phyloP scores from a whole-genome alignment of 176 grass and related monocot species.

The Canna indica region DNA sequence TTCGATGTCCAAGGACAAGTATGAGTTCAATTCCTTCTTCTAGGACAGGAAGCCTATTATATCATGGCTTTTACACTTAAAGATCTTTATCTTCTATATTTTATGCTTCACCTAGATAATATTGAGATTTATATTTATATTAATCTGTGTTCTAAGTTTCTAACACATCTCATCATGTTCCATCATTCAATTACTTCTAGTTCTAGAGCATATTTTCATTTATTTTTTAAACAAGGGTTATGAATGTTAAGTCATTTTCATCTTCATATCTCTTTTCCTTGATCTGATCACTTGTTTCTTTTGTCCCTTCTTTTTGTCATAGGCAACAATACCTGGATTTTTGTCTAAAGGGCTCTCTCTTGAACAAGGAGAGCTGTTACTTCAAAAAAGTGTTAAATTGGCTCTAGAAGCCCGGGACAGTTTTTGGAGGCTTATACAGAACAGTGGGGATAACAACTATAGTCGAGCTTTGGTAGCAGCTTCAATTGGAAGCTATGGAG shows the following conservation, averaged over 20 bases:
- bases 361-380: constrained; percentile 43
- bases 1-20: neutral
- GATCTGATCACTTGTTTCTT: neutral
- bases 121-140: neutral
- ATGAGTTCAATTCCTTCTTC: neutral
- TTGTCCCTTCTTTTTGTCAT: neutral
- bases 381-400: constrained; percentile 46
- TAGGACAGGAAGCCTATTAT: neutral
- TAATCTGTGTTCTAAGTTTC: neutral
- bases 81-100: neutral
- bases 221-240: neutral
- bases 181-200: neutral
- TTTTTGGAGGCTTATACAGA: constrained; percentile 16
- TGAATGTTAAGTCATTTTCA: neutral
- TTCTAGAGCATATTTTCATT: neutral
- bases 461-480: constrained; percentile 56
- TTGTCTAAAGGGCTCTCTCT: constrained; percentile 45
- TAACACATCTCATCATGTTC: neutral
- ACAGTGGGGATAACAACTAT: constrained; percentile 30
- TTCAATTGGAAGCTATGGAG: constrained; percentile 71
- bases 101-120: neutral
- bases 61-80: neutral
- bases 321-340: constrained; percentile 78
- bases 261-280: neutral
- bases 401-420: constrained; percentile 46